Base-by-base conservation (phyloP, 106 monocot species). In the Platanthera zijinensis region DNA sequence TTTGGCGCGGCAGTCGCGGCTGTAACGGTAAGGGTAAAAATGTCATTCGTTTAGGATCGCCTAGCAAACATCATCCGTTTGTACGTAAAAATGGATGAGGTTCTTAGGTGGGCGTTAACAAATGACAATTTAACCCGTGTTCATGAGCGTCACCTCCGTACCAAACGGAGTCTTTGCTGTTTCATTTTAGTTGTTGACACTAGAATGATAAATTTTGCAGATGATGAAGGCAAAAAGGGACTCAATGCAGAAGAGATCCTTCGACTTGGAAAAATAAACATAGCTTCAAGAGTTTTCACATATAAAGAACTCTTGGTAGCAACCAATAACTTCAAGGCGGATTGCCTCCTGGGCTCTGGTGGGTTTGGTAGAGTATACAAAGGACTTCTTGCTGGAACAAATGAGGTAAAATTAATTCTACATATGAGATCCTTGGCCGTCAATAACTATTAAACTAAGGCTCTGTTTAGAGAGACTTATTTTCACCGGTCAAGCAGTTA, bases 281-380 rank as follows among this genome's bases (percentile, higher is more conserved):
- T 47, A 17, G 52, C 79, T 5, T 9, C 57, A 47, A 69, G 72
- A 5, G 57, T 79, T 48, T 79, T 79, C 72, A 59, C 47, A 21
- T 79, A 53, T 28, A 49, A 18, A 72, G 72, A 72, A 28, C 56
- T 79, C 7, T 45, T 68, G n/a, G 48, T 45, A 49, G 79, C 79
- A 28, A 79, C 79, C 0, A 19, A 49, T 32, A 59, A 59, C 13
- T 79, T 79, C 57, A 79, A 59, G 7, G 19, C 45, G 10, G 72
- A 72, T 21, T 48, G 11, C 7, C 72, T 79, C 8, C 10, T 79
- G 11, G 79, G 79, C 19, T 57, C 52, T 57, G 79, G 79, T 49
- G 79, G 79, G 19, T 79, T 79, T 25, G 79, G 79, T 9, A 79
- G 57, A 72, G 79, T 79, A 2, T 79, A 79, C 48, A 79, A 59